phyloP scores from a whole-genome alignment of 768 basidiomycete species.

The Tulasnella sp. region DNA sequence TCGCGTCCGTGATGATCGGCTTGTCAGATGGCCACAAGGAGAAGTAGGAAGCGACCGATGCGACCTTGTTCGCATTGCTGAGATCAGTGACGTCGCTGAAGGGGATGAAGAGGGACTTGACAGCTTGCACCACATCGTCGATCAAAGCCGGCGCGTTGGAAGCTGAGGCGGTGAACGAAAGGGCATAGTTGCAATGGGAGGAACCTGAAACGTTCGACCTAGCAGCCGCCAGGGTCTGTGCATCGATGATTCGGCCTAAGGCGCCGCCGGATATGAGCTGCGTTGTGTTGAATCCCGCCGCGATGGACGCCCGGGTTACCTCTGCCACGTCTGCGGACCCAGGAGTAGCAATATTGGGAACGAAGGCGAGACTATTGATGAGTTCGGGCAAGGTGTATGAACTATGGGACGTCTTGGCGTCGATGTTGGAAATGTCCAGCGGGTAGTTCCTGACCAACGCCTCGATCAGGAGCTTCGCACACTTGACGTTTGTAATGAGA shows the following conservation, averaged over 20 bases:
- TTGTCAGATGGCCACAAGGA: slow-evolving; percentile 84
- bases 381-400: slow-evolving; percentile 89
- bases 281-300: slow-evolving; percentile 83
- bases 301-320: slow-evolving; percentile 72
- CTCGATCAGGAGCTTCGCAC: slow-evolving; percentile 92
- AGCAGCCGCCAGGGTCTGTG: slow-evolving; percentile 57
- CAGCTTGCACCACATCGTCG: slow-evolving; percentile 70
- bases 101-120: slow-evolving; percentile 81
- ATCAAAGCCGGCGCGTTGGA: slow-evolving; percentile 55
- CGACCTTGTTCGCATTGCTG: slow-evolving; percentile 42
- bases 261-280: slow-evolving; percentile 69
- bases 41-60: slow-evolving; percentile 79
- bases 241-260: slow-evolving; percentile 56
- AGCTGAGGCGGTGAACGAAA: slow-evolving; percentile 68
- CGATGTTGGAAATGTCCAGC: slow-evolving; percentile 80
- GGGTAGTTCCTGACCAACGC: slow-evolving; percentile 85
- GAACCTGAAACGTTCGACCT: slow-evolving; percentile 52
- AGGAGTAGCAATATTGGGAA: slow-evolving; percentile 56
- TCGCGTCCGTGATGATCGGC: slow-evolving; percentile 90
- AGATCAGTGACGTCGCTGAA: slow-evolving; percentile 40
- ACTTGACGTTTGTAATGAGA: slow-evolving; percentile 96
- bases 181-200: slow-evolving; percentile 81
- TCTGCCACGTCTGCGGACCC: slow-evolving; percentile 53
- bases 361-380: slow-evolving; percentile 79
- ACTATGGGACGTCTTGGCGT: slow-evolving; percentile 88